A percentile compares a stretch with the other conserved stretches of the same genome.
phyloP scores from a whole-genome alignment of 306 rosid genomes.

The Trifolium fragiferum region DNA sequence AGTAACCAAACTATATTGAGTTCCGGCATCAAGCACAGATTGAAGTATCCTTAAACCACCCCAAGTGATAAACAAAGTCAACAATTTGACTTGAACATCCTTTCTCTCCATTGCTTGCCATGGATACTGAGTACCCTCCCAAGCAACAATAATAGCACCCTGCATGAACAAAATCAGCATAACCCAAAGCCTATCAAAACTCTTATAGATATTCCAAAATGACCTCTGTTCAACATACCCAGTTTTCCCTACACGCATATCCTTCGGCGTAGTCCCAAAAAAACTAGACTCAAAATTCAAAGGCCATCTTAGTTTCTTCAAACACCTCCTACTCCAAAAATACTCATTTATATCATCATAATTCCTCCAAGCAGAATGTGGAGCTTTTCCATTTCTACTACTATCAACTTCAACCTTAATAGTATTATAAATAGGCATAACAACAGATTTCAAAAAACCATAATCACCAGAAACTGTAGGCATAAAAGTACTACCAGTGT shows the following conservation, averaged over 20 bases:
- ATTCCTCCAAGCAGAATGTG: conserved; percentile 95
- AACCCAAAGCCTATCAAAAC: conserved; percentile 90
- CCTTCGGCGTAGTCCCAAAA: conserved; percentile 65
- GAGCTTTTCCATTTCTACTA: conserved; percentile 85
- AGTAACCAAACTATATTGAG: conserved; percentile 91
- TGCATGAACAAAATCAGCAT: conserved; percentile 81
- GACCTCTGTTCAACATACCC: conserved; percentile 98
- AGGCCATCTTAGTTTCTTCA: conserved; percentile 73
- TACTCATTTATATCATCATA: conserved; percentile 90
- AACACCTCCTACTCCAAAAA: conserved; percentile 92
- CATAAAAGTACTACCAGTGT: conserved; percentile 65
- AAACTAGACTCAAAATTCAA: conserved; percentile 56
- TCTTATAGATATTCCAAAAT: conserved; percentile 86
- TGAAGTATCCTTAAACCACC: conserved; percentile 73
- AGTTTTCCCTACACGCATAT: conserved; percentile 78
- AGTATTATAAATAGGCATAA: conserved; percentile 74
- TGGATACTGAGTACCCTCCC: conserved; percentile 61
- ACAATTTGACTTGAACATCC: conserved; percentile 66
- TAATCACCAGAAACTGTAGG: conserved; percentile 67
- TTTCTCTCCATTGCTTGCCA: conserved; percentile 69
- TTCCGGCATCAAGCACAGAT: conserved; percentile 91
- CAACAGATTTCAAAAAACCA: conserved; percentile 72
- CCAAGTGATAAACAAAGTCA: conserved; percentile 89
- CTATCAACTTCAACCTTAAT: conserved; percentile 69
- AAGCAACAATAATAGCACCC: conserved; percentile 77